These are phyloP conservation scores for Lasiosphaeria miniovina DNA, from an alignment of 495 filamentous ascomycete species.

Conservation along the genomic window DNA sequence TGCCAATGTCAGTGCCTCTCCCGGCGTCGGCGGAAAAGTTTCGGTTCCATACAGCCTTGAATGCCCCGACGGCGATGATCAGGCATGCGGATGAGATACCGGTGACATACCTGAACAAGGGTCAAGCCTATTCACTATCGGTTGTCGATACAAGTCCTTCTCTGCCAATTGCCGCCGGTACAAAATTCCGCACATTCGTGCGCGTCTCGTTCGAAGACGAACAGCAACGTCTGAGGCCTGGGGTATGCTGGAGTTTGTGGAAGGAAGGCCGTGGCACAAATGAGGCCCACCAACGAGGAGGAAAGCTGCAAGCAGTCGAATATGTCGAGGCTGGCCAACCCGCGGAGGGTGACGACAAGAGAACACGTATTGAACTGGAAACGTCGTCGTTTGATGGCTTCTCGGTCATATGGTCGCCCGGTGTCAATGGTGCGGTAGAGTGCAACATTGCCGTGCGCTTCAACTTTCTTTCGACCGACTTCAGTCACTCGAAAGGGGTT, in stretches of 20 bases:
- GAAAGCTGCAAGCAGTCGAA: slow-evolving; percentile 87
- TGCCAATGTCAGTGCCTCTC: slow-evolving; percentile 37
- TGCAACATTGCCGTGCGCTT: slow-evolving; percentile 86
- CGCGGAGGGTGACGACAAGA: slow-evolving; percentile 64
- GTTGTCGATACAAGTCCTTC: slow-evolving; percentile 64
- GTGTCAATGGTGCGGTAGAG: slow-evolving; percentile 58
- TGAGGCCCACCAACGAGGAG: slow-evolving; percentile 84
- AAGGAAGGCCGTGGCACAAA: slow-evolving; percentile 88
- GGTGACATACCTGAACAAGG: slow-evolving; percentile 95
- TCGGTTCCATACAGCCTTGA: slow-evolving; percentile 83
- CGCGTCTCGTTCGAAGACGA: slow-evolving; percentile 94
- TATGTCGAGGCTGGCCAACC: slow-evolving; percentile 77
- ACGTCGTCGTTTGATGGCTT: slow-evolving; percentile 88
- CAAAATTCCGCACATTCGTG: slow-evolving; percentile 78
- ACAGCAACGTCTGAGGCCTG: slow-evolving; percentile 77
- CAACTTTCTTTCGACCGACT: slow-evolving; percentile 97
- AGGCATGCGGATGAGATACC: slow-evolving; percentile 83
- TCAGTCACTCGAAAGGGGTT: slow-evolving; percentile 96
- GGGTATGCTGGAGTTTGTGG: slow-evolving; percentile 90
- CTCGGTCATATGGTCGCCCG: slow-evolving; percentile 79
- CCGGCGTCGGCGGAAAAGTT: slow-evolving; percentile 62
- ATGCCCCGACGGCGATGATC: slow-evolving; percentile 96
- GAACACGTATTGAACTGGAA: slow-evolving; percentile 75
- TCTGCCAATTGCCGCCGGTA: slow-evolving; percentile 41
- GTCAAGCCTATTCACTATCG: slow-evolving; percentile 81